phyloP scores from a whole-genome alignment of 495 filamentous ascomycete genomes.

The Penicillium longicatenatum region DNA sequence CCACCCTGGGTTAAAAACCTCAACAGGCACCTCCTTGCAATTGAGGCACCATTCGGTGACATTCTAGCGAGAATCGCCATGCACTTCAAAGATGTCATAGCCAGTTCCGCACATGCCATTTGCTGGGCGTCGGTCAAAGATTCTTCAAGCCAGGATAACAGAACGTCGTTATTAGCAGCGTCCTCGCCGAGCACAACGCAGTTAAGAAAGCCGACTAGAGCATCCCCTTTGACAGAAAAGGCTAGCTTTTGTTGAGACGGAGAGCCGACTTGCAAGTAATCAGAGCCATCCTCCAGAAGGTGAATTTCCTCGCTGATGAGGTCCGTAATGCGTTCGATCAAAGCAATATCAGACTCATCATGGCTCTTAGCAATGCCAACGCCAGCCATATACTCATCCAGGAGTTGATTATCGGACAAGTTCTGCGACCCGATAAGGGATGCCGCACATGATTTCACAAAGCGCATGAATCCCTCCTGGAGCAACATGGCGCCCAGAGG shows the following conservation, averaged over 20 bases:
- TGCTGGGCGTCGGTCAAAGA: constrained; percentile 74
- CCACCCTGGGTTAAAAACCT: constrained; percentile 79
- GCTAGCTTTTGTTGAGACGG: constrained; percentile 86
- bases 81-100: constrained; percentile 73
- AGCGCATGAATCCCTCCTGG: constrained; percentile 80
- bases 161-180: constrained; percentile 73
- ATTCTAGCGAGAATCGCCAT: constrained; percentile 78
- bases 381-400: constrained; percentile 71
- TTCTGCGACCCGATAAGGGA: constrained; percentile 61
- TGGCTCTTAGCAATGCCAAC: constrained; percentile 52
- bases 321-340: constrained; percentile 70
- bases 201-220: constrained; percentile 81
- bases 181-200: constrained; percentile 79
- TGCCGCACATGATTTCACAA: constrained; percentile 78
- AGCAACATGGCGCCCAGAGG: constrained; percentile 92
- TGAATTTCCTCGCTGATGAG: constrained; percentile 80
- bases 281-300: constrained; percentile 82
- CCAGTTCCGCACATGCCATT: constrained; percentile 75
- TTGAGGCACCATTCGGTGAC: constrained; percentile 69
- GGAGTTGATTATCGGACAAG: constrained; percentile 62
- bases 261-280: constrained; percentile 83
- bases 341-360: constrained; percentile 37
- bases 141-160: constrained; percentile 85
- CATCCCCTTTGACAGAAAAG: constrained; percentile 79
- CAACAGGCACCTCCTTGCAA: constrained; percentile 78